Evolutionary conservation across 352 stramenopile genomes (phyloP).

Genomic region (Phytophthora kernoviae): DNA sequence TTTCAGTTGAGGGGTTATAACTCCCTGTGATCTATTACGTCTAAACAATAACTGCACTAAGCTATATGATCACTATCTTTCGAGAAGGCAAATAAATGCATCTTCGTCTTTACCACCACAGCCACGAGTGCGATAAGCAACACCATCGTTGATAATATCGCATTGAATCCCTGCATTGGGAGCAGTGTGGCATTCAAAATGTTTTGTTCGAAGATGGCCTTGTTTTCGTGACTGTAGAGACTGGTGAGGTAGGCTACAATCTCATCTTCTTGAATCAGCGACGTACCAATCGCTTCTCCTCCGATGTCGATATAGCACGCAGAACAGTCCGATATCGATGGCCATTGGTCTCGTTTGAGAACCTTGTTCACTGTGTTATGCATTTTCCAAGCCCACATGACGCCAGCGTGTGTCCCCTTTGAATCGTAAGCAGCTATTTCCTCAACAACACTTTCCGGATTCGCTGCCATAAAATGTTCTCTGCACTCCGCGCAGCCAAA

Average conservation of each 20-base stretch:
- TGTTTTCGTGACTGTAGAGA: slow-evolving; percentile 23
- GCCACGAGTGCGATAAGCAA: slow-evolving; percentile 26
- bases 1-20: no score
- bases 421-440: slow-evolving; percentile 38
- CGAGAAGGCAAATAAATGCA: slow-evolving; percentile 7
- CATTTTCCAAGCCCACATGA: slow-evolving; percentile 78
- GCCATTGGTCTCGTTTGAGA: slow-evolving; percentile 63
- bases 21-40: no score
- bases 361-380: slow-evolving; percentile 80
- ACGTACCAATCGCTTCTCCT: slow-evolving; percentile 21
- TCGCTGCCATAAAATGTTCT: slow-evolving; percentile 68
- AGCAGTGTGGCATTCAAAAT: slow-evolving; percentile 27
- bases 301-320: slow-evolving; percentile 49
- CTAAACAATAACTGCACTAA: no score
- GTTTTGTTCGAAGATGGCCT: slow-evolving; percentile 32
- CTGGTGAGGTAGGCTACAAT: slow-evolving; percentile 21
- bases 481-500: slow-evolving; percentile 74
- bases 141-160: slow-evolving; percentile 18
- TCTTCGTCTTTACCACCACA: slow-evolving; percentile 22
- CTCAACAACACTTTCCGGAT: slow-evolving; percentile 51
- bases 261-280: slow-evolving; percentile 30
- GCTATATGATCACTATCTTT: slow-evolving; percentile 20
- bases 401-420: slow-evolving; percentile 43
- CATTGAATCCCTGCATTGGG: slow-evolving; percentile 35
- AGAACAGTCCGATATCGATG: slow-evolving; percentile 37